Evolutionary conservation across 2,329 filamentous ascomycete genomes (phyloP).

Genomic region (Graphilbum fragrans): DNA sequence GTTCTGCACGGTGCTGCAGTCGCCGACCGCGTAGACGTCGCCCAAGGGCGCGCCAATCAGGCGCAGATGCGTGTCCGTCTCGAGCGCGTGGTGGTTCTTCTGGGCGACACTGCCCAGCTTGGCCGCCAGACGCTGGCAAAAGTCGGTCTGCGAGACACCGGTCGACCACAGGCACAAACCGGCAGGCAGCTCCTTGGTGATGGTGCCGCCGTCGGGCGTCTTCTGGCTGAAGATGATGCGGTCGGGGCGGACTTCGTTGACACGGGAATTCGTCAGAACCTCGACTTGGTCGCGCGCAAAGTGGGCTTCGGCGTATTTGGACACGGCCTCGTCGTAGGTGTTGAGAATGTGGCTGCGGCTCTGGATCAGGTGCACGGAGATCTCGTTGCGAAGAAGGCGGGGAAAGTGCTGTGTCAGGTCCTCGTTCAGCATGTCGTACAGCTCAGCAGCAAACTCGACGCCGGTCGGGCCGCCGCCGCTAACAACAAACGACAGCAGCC

Average conservation of each 20-base stretch:
- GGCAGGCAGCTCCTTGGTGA: slow-evolving; percentile 91
- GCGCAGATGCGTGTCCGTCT: slow-evolving; percentile 88
- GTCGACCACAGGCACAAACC: slow-evolving; percentile 98
- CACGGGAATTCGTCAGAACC: slow-evolving; percentile 82
- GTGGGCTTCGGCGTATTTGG: slow-evolving; percentile 79
- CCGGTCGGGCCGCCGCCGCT: slow-evolving; percentile 92
- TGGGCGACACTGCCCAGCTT: slow-evolving; percentile 60
- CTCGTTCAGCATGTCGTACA: slow-evolving; percentile 94
- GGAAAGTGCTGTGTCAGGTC: slow-evolving; percentile 78
- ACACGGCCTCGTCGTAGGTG: slow-evolving; percentile 93
- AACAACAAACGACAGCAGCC: slow-evolving; percentile 89
- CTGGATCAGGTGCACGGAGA: slow-evolving; percentile 94
- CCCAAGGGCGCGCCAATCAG: slow-evolving; percentile 80
- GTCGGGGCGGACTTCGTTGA: slow-evolving; percentile 76
- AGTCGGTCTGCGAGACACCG: slow-evolving; percentile 75
- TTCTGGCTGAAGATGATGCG: slow-evolving; percentile 85
- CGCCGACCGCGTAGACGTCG: slow-evolving; percentile 92
- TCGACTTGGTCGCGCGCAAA: slow-evolving; percentile 88
- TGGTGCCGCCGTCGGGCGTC: slow-evolving; percentile 47
- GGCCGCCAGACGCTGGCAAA: slow-evolving; percentile 65
- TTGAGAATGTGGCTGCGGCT: slow-evolving; percentile 91
- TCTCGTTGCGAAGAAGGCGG: slow-evolving; percentile 84
- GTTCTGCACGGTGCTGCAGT: slow-evolving; percentile 95
- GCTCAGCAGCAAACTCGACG: slow-evolving; percentile 92
- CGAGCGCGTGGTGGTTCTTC: slow-evolving; percentile 80